Base-by-base conservation (phyloP, 148 eudicot genomes). In the Camellia granthamiana region DNA sequence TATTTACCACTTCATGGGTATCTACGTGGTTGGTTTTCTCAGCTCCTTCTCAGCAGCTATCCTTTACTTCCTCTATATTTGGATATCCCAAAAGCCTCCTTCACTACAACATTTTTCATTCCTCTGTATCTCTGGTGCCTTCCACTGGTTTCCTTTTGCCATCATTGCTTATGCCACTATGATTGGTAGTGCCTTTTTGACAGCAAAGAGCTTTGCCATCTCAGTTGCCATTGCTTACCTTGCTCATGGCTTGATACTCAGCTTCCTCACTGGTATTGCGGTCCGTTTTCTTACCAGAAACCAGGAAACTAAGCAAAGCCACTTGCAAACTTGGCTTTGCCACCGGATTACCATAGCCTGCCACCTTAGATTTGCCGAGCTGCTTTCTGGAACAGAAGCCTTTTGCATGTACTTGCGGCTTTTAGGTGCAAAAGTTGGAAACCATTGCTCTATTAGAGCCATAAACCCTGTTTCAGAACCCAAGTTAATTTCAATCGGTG, bases 331-430 rank as follows among this genome's bases (percentile, higher is more conserved):
- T 72, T 88, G 90, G 90, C 79, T 88, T 5, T 60, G 80, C 16
- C 90, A 88, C 66, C 69, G 90, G 12, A 58, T 88, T 60, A 80
- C 68, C 12, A 72, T 82, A 13, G 71, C 88, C 9, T 81, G 84
- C 62, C 90, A 88, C 77, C 84, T 88, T 65, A 84, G 86, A 75
- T 88, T 88, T 64, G 82, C 87, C n/a, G 85, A 88, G 82, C 83
- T 88, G 46, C 90, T 88, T 73, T 88, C 90, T 56, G 90, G 90
- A 70, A 88, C 90, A n/a, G 90, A 88, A 85, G 86, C 90, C 15
- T 88, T 88, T 49, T 81, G 88, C 80, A 84, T 88, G 1, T 88
- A 88, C 65, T 69, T 88, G 52, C 54, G 90, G 42, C 79, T 80
- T 19, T 75, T 88, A 69, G 90, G 90, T 61, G 87, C 87, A 55